Percentiles rank a stretch among this genome's conserved stretches.
Evolutionary conservation across 1,284 basidiomycete genomes (phyloP).

Genomic region (Paramarasmius palmivorus): DNA sequence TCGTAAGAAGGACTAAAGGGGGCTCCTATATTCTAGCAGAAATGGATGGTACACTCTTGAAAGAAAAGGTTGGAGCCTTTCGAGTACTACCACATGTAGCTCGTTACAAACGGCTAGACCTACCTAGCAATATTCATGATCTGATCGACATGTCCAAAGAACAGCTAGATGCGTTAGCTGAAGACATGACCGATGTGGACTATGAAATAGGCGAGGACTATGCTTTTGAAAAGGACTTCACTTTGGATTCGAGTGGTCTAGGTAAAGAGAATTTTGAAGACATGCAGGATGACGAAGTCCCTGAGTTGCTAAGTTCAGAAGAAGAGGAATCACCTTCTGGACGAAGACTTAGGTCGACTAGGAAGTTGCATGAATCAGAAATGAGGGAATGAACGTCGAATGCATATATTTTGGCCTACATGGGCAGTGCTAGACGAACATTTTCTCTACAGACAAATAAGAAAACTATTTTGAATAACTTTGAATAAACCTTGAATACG

Average conservation of each 20-base stretch:
- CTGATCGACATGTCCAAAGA: no score
- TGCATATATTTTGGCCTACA: no score
- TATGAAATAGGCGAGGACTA: neutral
- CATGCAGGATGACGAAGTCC: neutral
- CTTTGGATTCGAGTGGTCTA: neutral
- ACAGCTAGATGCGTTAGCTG: conserved; percentile 1
- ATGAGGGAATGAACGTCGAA: no score
- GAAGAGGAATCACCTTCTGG: neutral
- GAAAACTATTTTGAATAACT: no score
- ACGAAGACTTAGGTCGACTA: neutral
- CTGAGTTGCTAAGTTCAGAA: neutral
- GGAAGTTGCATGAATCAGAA: no score
- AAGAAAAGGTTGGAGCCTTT: conserved; percentile 6
- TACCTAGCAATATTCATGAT: conserved; percentile 6
- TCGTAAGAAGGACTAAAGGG: conserved; percentile 5
- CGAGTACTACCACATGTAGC: conserved; percentile 1
- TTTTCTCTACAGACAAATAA: no score
- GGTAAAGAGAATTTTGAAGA: neutral
- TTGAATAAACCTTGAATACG: no score
- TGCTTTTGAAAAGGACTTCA: neutral
- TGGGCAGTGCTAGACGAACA: no score
- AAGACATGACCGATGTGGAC: neutral
- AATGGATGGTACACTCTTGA: conserved; percentile 6
- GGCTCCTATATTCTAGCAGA: conserved; percentile 8
- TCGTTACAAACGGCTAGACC: conserved; percentile 3